Evolutionary conservation across 2,329 filamentous ascomycete genomes (phyloP).

Genomic region (Trichoderma sp.): DNA sequence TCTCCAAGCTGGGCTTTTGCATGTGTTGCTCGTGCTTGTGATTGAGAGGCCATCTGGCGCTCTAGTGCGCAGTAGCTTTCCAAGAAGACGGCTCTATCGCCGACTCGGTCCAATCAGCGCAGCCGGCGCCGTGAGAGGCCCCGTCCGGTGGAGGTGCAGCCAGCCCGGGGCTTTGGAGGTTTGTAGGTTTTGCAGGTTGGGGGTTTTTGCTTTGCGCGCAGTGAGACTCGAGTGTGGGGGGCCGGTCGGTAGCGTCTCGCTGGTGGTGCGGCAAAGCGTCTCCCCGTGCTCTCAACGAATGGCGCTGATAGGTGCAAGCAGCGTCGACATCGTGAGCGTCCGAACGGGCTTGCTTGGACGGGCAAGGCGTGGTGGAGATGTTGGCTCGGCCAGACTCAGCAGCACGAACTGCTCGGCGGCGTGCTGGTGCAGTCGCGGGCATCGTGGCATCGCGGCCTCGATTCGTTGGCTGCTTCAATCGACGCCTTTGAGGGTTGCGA

Average conservation of each 20-base stretch:
- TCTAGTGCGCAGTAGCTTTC: conserved; percentile 1
- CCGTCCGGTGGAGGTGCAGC: conserved; percentile 10
- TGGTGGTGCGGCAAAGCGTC: not conserved
- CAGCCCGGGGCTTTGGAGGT: not conserved
- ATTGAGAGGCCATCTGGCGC: not conserved
- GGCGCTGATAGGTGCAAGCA: conserved; percentile 15
- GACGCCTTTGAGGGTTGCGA: not conserved
- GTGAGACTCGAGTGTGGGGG: conserved; percentile 15
- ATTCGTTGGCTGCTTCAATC: conserved; percentile 9
- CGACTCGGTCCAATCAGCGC: not conserved
- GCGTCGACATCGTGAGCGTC: not conserved
- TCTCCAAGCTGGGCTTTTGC: conserved; percentile 10
- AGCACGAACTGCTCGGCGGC: not conserved
- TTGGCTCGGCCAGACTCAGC: conserved; percentile 6
- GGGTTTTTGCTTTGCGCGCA: not conserved
- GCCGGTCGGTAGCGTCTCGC: conserved; percentile 5
- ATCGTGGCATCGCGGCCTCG: conserved; percentile 12
- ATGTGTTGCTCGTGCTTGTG: conserved; percentile 12
- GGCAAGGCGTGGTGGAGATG: conserved; percentile 10
- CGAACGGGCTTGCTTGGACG: not conserved
- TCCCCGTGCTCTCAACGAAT: conserved; percentile 17
- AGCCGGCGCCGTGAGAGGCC: not conserved
- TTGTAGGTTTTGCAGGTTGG: not conserved
- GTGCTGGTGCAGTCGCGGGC: conserved; percentile 6
- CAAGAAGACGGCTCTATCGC: not conserved